Percentiles rank a stretch among this genome's conserved stretches.
phyloP scores from a whole-genome alignment of 2,329 filamentous ascomycete species.

The Epichloe gansuensis region DNA sequence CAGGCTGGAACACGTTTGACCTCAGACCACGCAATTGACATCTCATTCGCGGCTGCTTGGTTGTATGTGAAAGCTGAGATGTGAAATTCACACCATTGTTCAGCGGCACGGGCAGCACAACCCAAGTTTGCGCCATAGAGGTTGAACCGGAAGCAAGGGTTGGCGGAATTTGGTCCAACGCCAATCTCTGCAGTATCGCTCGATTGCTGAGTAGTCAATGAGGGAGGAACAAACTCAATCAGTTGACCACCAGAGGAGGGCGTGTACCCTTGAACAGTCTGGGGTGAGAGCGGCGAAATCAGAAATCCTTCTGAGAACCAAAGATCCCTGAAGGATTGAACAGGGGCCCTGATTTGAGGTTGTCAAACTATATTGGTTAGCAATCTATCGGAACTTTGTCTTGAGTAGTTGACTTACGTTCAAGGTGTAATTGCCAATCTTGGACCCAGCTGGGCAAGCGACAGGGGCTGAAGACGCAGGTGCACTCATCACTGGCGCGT shows the following conservation, averaged over 20 bases:
- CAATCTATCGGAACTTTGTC: neutral
- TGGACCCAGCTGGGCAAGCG: constrained; percentile 18
- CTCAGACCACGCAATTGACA: constrained; percentile 28
- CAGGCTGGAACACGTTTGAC: constrained; percentile 27
- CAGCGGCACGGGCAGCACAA: constrained; percentile 23
- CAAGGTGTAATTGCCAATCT: constrained; percentile 26
- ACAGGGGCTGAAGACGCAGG: constrained; percentile 9
- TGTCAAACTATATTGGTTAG: constrained; percentile 24
- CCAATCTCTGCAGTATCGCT: constrained; percentile 28
- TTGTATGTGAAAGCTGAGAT: constrained; percentile 29
- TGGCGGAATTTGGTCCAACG: constrained; percentile 24
- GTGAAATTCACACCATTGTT: constrained; percentile 29
- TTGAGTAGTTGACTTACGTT: constrained; percentile 19
- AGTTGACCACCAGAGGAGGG: constrained; percentile 28
- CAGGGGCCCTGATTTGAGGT: constrained; percentile 22
- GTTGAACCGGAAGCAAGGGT: constrained; percentile 27
- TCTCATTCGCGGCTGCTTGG: constrained; percentile 18
- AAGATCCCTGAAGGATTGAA: constrained; percentile 28
- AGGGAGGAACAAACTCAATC: constrained; percentile 27
- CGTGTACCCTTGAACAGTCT: constrained; percentile 20
- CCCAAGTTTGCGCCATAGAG: constrained; percentile 27
- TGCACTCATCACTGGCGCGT: constrained; percentile 1
- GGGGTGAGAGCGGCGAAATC: constrained; percentile 22
- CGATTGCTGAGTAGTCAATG: constrained; percentile 16
- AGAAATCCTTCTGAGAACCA: constrained; percentile 32